A percentile compares a stretch with the other conserved stretches of the same genome.
phyloP scores from a whole-genome alignment of 2,329 filamentous ascomycete genomes.

The Neonectria faginata region DNA sequence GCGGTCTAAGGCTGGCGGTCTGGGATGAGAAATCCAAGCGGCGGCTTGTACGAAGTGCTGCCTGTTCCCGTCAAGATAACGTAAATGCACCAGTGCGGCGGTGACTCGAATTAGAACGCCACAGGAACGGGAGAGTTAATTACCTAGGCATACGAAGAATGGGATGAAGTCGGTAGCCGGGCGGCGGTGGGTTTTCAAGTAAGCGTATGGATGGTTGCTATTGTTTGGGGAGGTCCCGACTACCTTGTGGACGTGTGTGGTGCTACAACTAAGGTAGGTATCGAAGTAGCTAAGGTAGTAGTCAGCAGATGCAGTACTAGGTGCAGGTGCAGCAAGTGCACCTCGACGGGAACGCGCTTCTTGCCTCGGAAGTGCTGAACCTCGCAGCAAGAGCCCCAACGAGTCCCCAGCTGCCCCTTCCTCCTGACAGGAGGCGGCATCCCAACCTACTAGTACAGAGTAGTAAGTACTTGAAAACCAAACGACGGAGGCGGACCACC shows the following conservation, averaged over 20 bases:
- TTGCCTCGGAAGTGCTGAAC: conserved; percentile 12
- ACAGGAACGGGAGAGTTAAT: background rate
- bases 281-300: too few species aligned
- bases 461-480: background rate
- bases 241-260: conserved; percentile 9
- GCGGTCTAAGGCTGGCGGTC: conserved; percentile 8
- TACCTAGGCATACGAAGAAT: background rate
- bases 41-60: background rate
- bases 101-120: background rate
- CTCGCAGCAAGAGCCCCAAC: conserved; percentile 12
- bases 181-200: background rate
- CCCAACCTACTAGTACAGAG: background rate
- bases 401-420: conserved; percentile 20
- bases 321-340: conserved; percentile 21
- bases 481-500: conserved; percentile 6
- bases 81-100: background rate
- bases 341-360: conserved; percentile 12
- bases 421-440: conserved; percentile 24
- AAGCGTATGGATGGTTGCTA: conserved; percentile 1
- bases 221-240: conserved; percentile 12
- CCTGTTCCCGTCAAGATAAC: background rate
- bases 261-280: too few species aligned
- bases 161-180: background rate
- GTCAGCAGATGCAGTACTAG: background rate
- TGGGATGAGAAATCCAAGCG: conserved; percentile 4